Evolutionary conservation across 495 filamentous ascomycete genomes (phyloP), one percentile per base, ranked within the genome.

Genomic region (Annulohypoxylon moriforme): DNA sequence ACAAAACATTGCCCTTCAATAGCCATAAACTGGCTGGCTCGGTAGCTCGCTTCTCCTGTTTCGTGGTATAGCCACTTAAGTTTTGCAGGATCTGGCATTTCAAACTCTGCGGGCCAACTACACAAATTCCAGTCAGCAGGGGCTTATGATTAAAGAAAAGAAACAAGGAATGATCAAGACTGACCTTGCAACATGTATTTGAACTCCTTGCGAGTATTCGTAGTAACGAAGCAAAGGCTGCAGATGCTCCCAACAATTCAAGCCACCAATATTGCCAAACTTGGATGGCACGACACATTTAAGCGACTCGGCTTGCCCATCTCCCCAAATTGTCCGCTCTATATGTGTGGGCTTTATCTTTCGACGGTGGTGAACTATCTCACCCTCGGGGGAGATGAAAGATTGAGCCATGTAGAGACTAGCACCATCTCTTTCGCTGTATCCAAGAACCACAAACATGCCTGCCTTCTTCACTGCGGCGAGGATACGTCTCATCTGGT

Each of bases 291-390:
- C 81, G 0, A 89, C 87, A 57, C 75, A 77, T 58, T 74, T 74
- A 50, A 77, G 73, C 59, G 75, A 79, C 20, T 83, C 78, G 0
- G 81, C 86, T 1, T 75, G 75, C 0, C 80, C 81, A 68, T 91
- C 87, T 0, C 88, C 87, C 73, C 86, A 89, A 5, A 90, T 79
- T 0, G 87, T 86, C 1, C 88, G 83, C 74, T 91, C 88, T 79
- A 89, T 80, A 60, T 89, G 87, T 18, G 87, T 89, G 0, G 87
- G 80, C 76, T 91, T 90, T 36, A 89, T 81, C 77, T 89, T 90
- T 8, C 84, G 74, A 2, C 87, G 81, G 18, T 76, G 72, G 58
- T 82, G 78, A 3, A 82, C 64, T 63, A 89, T 81, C 22, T 81
- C 74, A 1, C 89, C 87, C 8, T 81, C 77, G 0, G 76, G 31